These are phyloP conservation scores for Digitaria exilis DNA, from an alignment of 202 grass and related monocot genomes.

Conservation along the genomic window DNA sequence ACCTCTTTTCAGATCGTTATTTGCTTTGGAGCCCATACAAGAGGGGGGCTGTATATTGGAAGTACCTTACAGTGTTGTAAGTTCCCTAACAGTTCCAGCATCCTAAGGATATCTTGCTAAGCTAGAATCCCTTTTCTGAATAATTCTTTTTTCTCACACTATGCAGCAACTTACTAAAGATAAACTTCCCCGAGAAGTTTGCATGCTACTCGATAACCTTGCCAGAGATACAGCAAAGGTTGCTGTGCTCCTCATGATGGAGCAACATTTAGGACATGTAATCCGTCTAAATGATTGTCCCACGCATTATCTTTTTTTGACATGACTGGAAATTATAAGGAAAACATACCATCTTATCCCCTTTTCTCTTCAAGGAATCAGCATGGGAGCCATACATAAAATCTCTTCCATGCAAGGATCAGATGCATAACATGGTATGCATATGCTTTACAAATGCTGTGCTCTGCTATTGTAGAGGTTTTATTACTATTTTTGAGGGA, in stretches of 20 bases:
- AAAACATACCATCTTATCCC: slow-evolving; percentile 15
- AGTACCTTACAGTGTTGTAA: slow-evolving; percentile 64
- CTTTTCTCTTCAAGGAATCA: slow-evolving; percentile 55
- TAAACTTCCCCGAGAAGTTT: slow-evolving; percentile 54
- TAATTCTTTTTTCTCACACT: slow-evolving; percentile 23
- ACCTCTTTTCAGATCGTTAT: slow-evolving; percentile 59
- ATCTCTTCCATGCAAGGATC: slow-evolving; percentile 59
- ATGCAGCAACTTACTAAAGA: slow-evolving; percentile 69
- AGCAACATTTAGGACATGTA: slow-evolving; percentile 60
- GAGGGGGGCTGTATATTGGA: slow-evolving; percentile 69
- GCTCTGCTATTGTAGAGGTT: slow-evolving; percentile 1
- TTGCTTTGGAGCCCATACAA: slow-evolving; percentile 55
- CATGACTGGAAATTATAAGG: neutral
- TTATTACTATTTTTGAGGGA: neutral
- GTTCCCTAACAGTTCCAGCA: slow-evolving; percentile 17
- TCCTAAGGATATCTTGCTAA: neutral
- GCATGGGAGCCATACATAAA: slow-evolving; percentile 64
- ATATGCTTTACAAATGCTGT: neutral
- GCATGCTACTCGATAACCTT: slow-evolving; percentile 34
- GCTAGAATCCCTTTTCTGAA: neutral
- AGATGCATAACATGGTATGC: slow-evolving; percentile 83
- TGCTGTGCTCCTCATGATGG: slow-evolving; percentile 66
- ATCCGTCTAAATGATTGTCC: slow-evolving; percentile 14
- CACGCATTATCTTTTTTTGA: slow-evolving; percentile 28
- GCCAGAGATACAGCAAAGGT: slow-evolving; percentile 46